Base-by-base conservation (phyloP, 306 rosid species). In the Casuarina cunninghamiana region DNA sequence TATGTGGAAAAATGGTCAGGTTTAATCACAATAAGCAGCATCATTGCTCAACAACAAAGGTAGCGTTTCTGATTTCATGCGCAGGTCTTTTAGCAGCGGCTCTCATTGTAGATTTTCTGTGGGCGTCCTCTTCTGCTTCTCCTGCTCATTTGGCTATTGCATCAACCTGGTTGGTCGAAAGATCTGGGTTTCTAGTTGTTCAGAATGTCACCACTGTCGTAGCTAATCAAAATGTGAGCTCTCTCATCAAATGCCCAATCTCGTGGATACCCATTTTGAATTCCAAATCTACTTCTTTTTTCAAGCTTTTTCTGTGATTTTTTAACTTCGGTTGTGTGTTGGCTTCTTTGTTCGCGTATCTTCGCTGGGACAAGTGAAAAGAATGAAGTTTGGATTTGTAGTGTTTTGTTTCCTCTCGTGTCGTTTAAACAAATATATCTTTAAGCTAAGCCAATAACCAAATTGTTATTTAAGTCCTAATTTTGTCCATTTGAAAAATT, bases 81-180 rank as follows among this genome's bases (percentile, higher is more conserved):
- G 74, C 78, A 1, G 69, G 44, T 7, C 81, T 94, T 73, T 66
- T 94, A 3, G 89, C 79, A 48, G 66, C 61, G n/a, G 84, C 82
- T 54, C 57, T 94, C 78, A 10, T 88, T 57, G 88, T 84, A 3
- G 81, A 85, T 83, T 32, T 88, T 75, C 84, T 90, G 6, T 88
- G 91, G 87, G 77, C 92, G 46, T 84, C 85, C 43, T 79, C 91
- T 11, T 39, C 76, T 66, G 80, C 76, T 46, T 74, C 84, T 8
- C 77, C 83, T 41, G 35, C 65, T 0, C 71, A 67, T 53, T 10
- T 79, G 7, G 71, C 89, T 10, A 5, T 80, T 72, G 74, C 96
- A n/a, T 79, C 97, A 1, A 84, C 80, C 68, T 83, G 86, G 92
- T 87, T 78, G 26, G 8, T 75, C 6, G 66, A 81, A 42, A 77